These are phyloP conservation scores for Arthromyces matolae DNA, from an alignment of 768 basidiomycete species.

Conservation along the genomic window DNA sequence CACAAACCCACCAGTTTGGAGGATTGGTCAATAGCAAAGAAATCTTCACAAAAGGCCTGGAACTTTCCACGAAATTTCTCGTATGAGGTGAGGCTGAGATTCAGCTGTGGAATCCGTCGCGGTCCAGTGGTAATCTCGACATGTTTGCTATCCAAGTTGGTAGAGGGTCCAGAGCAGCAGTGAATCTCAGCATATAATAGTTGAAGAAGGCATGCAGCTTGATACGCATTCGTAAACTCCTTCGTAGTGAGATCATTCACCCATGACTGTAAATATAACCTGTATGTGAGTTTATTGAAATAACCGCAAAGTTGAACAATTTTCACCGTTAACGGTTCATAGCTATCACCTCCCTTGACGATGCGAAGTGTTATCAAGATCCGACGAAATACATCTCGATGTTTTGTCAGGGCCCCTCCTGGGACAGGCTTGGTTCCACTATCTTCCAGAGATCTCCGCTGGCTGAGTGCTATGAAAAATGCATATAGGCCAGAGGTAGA, in stretches of 20 bases:
- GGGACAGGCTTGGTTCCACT: neutral
- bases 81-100: neutral
- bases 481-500: neutral
- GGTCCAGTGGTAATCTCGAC: neutral
- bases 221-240: neutral
- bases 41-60: neutral
- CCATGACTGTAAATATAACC: neutral
- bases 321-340: slow-evolving; percentile 1
- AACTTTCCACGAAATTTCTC: neutral
- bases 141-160: neutral
- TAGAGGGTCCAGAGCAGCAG: neutral
- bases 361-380: neutral
- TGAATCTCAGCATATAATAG: neutral
- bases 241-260: neutral
- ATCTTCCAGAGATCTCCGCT: neutral
- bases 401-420: neutral
- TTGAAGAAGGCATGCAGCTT: neutral
- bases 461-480: neutral
- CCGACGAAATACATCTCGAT: neutral
- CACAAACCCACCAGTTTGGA: slow-evolving; percentile 8
- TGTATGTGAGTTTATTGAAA: neutral
- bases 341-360: neutral
- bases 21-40: neutral
- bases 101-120: neutral
- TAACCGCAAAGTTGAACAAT: neutral